Percentiles rank a stretch among this genome's conserved stretches.
Evolutionary conservation across 2,329 filamentous ascomycete species (phyloP).

Genomic region (Knoxdaviesia capensis): DNA sequence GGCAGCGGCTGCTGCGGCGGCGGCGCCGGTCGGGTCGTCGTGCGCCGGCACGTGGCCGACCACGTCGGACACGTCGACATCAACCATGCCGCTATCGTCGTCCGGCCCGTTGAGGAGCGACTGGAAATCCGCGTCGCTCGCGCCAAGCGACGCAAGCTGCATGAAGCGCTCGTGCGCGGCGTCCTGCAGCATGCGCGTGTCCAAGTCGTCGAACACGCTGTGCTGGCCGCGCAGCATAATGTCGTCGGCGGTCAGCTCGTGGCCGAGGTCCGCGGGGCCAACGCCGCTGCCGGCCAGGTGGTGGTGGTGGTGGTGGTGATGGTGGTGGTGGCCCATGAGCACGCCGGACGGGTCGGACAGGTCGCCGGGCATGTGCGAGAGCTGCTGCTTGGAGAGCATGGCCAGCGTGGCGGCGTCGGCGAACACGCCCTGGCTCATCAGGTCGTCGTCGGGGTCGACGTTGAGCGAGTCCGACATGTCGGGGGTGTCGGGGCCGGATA

Average conservation of each 20-base stretch:
- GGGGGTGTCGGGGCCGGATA: neutral
- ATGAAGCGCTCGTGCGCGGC: conserved; percentile 8
- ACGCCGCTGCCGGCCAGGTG: conserved; percentile 3
- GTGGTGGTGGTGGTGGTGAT: conserved; percentile 10
- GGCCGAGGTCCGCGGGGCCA: conserved; percentile 4
- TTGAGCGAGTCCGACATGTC: neutral
- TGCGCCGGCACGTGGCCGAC: conserved; percentile 9
- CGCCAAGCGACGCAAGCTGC: conserved; percentile 6
- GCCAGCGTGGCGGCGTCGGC: neutral
- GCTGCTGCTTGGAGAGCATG: neutral
- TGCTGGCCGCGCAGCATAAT: conserved; percentile 12
- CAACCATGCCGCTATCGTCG: too few relatives aligned
- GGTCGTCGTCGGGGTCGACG: neutral
- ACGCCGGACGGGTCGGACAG: neutral
- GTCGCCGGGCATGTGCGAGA: neutral
- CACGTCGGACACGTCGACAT: conserved; percentile 21
- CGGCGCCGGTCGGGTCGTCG: too few relatives aligned
- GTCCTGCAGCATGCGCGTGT: conserved; percentile 36
- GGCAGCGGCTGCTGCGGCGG: too few relatives aligned
- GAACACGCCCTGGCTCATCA: neutral
- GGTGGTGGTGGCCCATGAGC: conserved; percentile 9
- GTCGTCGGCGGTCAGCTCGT: conserved; percentile 13
- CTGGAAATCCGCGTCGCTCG: conserved; percentile 29
- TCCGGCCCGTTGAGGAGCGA: conserved; percentile 21
- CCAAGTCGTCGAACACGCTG: conserved; percentile 31